Evolutionary conservation across 2,329 filamentous ascomycete genomes (phyloP), one percentile per base, ranked within the genome.

Genomic region (Penicillium sp.): DNA sequence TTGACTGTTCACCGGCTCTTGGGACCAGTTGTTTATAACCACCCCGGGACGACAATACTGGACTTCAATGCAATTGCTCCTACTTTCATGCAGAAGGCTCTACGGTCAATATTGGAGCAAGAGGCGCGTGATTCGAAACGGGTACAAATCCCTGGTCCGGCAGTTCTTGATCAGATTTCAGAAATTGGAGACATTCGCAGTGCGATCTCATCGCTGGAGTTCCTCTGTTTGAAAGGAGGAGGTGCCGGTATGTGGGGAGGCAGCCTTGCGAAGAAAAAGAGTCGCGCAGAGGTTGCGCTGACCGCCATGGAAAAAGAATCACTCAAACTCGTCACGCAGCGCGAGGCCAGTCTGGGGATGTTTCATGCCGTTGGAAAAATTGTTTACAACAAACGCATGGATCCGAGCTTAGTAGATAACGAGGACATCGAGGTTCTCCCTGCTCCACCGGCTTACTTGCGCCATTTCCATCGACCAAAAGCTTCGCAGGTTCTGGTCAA

Each of bases 341-440:
- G 94, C 52, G 94, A 97, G 75, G 88, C 90, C 14, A 96, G 88
- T 59, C 79, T 99, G 2, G 94, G 93, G 1, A 91, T 99, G 47
- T 99, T 99, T 68, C 94, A 99, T 71, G 92, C 94, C 0, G 90
- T 97, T 11, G 94, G 93, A 3, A 97, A 94, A 70, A 90, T 99
- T 2, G 87, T 97, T 1, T 96, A 97, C 77, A 99, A 99, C 77
- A 99, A 97, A 71, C 84, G 94, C 43, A 83, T 89, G 21, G 85
- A 88, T 52, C 27, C 70, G 57, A 43, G 72, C 74, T 62, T 68
- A 39, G 54, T 67, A 38, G 56, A 68, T 43, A 55, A 69, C 8
- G 68, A 69, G 8, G 74, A 21, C 18, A 18, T 79, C 31, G 69
- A 73, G 2, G 73, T 74, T 16, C 77, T 77, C 3, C 86, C 88